phyloP scores from a whole-genome alignment of 2,329 filamentous ascomycete genomes.

The Shiraia sp. region DNA sequence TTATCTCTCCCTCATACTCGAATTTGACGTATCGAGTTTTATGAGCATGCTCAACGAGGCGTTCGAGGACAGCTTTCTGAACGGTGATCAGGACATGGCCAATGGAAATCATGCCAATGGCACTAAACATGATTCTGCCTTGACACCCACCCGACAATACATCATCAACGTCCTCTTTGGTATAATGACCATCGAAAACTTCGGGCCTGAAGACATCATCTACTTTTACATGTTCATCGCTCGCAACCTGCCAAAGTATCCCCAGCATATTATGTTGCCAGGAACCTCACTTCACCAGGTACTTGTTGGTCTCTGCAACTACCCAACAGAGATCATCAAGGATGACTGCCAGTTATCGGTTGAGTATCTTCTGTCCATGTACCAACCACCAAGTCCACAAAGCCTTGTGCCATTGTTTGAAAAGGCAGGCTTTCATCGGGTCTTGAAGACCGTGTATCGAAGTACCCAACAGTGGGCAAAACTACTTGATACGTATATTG shows the following conservation, averaged over 20 bases:
- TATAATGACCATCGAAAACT: conserved; percentile 80
- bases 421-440: conserved; percentile 82
- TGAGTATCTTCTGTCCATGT: conserved; percentile 91
- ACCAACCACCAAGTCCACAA: conserved; percentile 82
- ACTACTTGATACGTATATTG: conserved; percentile 79
- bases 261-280: conserved; percentile 89
- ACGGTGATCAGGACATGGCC: conserved; percentile 70
- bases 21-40: conserved; percentile 89
- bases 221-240: conserved; percentile 99
- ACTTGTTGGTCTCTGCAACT: conserved; percentile 80
- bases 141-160: conserved; percentile 79
- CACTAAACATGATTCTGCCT: conserved; percentile 32
- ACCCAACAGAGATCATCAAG: conserved; percentile 76
- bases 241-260: conserved; percentile 92
- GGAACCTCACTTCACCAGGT: conserved; percentile 83
- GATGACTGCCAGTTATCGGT: conserved; percentile 97
- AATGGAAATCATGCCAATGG: conserved; percentile 61
- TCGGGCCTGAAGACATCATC: conserved; percentile 79
- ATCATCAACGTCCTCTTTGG: conserved; percentile 88
- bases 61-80: conserved; percentile 92
- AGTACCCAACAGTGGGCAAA: conserved; percentile 77
- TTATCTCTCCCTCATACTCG: conserved; percentile 80
- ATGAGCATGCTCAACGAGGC: conserved; percentile 95
- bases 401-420: conserved; percentile 77
- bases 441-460: conserved; percentile 86